Evolutionary conservation across 2,329 filamentous ascomycete genomes (phyloP).

Genomic region (Phialemonium atrogriseum): DNA sequence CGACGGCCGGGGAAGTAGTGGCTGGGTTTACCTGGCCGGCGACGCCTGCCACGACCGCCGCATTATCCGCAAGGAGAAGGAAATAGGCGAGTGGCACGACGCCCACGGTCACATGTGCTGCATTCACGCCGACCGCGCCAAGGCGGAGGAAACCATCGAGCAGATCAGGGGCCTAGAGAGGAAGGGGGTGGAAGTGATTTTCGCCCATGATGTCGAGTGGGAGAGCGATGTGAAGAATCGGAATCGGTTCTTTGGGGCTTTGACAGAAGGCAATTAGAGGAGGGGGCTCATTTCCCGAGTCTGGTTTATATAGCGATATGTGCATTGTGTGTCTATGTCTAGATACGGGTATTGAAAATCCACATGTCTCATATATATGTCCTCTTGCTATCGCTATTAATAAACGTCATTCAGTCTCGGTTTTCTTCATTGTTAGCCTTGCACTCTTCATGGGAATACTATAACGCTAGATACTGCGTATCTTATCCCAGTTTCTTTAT

Average conservation of each 20-base stretch:
- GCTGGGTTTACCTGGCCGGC: slow-evolving; percentile 38
- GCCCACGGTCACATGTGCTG: slow-evolving; percentile 31
- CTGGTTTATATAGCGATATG: no score
- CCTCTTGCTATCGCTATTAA: no score
- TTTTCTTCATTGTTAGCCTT: no score
- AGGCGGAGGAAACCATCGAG: slow-evolving; percentile 32
- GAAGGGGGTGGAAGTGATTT: slow-evolving; percentile 34
- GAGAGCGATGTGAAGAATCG: slow-evolving; percentile 10
- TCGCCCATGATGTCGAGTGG: slow-evolving; percentile 40
- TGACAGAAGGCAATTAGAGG: no score
- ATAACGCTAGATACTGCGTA: no score
- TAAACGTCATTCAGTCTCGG: no score
- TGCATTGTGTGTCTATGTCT: no score
- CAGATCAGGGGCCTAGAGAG: slow-evolving; percentile 15
- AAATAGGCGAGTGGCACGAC: slow-evolving; percentile 38
- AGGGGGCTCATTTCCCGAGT: no score
- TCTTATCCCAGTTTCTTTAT: no score
- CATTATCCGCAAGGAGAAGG: slow-evolving; percentile 36
- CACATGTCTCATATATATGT: no score
- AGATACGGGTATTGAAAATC: no score
- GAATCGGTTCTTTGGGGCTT: slow-evolving; percentile 11
- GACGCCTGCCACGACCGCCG: slow-evolving; percentile 41
- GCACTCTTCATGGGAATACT: no score
- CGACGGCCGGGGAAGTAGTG: slow-evolving; percentile 14
- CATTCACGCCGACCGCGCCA: slow-evolving; percentile 37